Base-by-base conservation (phyloP, 345 rosid genomes). In the Physaria fendleri region DNA sequence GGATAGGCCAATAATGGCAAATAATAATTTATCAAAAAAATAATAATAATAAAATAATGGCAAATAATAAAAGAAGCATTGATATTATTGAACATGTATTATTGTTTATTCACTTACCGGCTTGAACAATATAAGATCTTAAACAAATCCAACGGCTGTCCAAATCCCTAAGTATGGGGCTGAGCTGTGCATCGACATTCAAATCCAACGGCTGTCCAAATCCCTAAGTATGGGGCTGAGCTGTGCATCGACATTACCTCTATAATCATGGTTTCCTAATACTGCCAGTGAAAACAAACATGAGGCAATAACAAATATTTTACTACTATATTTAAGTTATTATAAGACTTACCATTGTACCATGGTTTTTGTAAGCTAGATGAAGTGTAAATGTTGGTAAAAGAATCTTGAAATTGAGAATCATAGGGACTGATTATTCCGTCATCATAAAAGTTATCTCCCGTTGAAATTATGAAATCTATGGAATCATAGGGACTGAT, bases 221-320 rank as follows among this genome's bases (percentile, higher is more conserved):
- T 48, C 42, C 40, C 43, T 59, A 7, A 82, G 82, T 39, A 56
- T 33, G 24, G 74, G 77, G 56, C 81, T 76, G 35, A 79, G 62
- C 44, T 82, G 88, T 37, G 82, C 84, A 53, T 64, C 56, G 25
- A 76, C 88, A 35, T 76, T 64, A 12, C 88, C 88, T 59, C 82
- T 74, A 21, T 82, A 82, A 59, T 80, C 84, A 61, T 82, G 88
- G 37, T 82, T 82, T n/a, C 88, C 88, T 66, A 79, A 48, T 63
- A 82, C 82, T 79, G 76, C 42, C 18, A 64, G 4, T 1, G 5
- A 33, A 59, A 43, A 30, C 2, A 21, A 17, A 55, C 30, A 22
- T 5, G 29, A n/a, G n/a, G 29, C 1, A 43, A 14, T 16, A 15
- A n/a, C n/a, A n/a, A n/a, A n/a, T n/a, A n/a, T n/a, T n/a, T n/a